Percentiles rank a stretch among this genome's conserved stretches.
These are phyloP conservation scores for Penicillium nordicum DNA, from an alignment of 2,329 filamentous ascomycete genomes.

Conservation along the genomic window DNA sequence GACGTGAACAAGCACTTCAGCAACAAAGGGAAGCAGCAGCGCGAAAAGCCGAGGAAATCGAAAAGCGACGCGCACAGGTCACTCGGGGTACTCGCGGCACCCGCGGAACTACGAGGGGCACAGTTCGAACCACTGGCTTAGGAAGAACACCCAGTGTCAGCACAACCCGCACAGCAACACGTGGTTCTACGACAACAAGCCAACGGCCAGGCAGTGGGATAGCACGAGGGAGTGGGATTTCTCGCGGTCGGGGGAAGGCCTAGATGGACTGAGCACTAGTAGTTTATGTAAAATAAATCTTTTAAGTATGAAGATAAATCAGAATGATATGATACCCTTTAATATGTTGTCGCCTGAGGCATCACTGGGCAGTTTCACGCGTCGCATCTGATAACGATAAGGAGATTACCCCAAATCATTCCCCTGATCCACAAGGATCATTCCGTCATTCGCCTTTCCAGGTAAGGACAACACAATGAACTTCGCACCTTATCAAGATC, in stretches of 20 bases:
- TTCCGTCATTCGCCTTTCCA: neutral
- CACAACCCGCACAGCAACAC: slow-evolving; percentile 29
- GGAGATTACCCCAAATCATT: slow-evolving; percentile 4
- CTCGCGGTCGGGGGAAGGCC: slow-evolving; percentile 34
- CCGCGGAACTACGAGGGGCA: slow-evolving; percentile 34
- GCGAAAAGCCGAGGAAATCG: slow-evolving; percentile 51
- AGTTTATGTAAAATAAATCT: slow-evolving; percentile 18
- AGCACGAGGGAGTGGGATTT: slow-evolving; percentile 35
- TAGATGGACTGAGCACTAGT: slow-evolving; percentile 12
- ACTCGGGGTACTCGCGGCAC: slow-evolving; percentile 31
- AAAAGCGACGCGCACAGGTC: slow-evolving; percentile 37
- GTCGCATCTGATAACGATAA: slow-evolving; percentile 16
- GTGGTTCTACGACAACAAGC: slow-evolving; percentile 32
- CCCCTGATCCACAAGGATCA: slow-evolving; percentile 3
- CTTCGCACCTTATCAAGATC: slow-evolving; percentile 96
- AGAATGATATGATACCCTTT: slow-evolving; percentile 12
- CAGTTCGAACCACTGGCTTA: slow-evolving; percentile 33
- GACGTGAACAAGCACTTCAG: slow-evolving; percentile 74
- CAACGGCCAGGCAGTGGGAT: slow-evolving; percentile 41
- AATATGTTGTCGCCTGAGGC: slow-evolving; percentile 13
- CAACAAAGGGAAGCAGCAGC: slow-evolving; percentile 67
- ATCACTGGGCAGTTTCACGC: neutral
- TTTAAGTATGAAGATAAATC: slow-evolving; percentile 22
- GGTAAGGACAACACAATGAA: slow-evolving; percentile 59
- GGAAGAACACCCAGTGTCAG: slow-evolving; percentile 37